phyloP scores from a whole-genome alignment of 2,329 filamentous ascomycete species.

The Clarireedia paspali region DNA sequence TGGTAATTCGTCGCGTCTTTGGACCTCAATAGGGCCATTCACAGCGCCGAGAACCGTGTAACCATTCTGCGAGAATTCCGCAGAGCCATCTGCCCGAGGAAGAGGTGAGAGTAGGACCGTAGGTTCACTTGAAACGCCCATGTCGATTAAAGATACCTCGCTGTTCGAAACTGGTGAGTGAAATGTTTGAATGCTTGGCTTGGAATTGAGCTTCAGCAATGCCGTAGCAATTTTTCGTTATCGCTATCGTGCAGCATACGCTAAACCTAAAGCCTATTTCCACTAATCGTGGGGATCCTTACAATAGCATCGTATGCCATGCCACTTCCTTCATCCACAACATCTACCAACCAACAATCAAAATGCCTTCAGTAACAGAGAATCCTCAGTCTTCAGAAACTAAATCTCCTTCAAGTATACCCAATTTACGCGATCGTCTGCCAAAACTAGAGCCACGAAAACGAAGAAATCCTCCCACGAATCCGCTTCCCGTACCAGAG shows the following conservation, averaged over 20 bases:
- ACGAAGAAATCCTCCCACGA: conserved; percentile 43
- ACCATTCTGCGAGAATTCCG: conserved; percentile 65
- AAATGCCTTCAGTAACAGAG: conserved; percentile 24
- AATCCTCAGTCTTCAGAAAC: conserved; percentile 3
- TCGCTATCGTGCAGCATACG: conserved; percentile 2
- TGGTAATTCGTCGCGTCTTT: conserved; percentile 79
- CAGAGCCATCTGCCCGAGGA: conserved; percentile 70
- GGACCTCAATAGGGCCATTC: conserved; percentile 88
- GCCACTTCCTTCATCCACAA: neutral
- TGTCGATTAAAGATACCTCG: neutral
- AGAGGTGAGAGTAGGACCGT: conserved; percentile 45
- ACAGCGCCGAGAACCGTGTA: conserved; percentile 80
- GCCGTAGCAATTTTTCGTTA: conserved; percentile 3
- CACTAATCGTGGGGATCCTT: neutral
- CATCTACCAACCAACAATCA: conserved; percentile 10
- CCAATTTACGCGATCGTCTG: conserved; percentile 48
- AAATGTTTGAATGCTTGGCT: neutral
- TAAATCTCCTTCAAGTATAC: conserved; percentile 26
- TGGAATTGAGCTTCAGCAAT: too few species aligned
- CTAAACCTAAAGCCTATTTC: conserved; percentile 1
- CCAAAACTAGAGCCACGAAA: conserved; percentile 62
- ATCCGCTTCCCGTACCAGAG: conserved; percentile 58
- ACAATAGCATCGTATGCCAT: neutral
- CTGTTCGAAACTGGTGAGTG: neutral
- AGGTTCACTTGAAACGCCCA: conserved; percentile 39